Evolutionary conservation across 169 alveolate species (phyloP), one percentile per base, ranked within the genome.

Genomic region (Cyclospora cayetanensis): DNA sequence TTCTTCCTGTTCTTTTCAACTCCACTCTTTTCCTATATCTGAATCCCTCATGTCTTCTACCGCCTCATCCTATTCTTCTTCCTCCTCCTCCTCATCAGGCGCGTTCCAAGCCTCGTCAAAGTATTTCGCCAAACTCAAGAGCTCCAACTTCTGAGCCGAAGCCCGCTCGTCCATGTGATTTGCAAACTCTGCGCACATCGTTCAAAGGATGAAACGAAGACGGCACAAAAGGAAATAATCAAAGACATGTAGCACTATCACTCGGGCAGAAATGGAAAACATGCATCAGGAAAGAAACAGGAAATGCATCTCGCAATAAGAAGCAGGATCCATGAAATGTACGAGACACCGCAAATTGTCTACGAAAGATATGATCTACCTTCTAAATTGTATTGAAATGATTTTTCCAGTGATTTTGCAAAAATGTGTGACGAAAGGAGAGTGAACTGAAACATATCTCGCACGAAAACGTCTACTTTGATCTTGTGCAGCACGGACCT

Each of bases 81-180:
- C 84, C 50, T 22, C 60, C 12, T 35, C 84, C 37, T 39, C 84
- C 37, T 35, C 60, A 35, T 25, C 53, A 1, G 27, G 29, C 12
- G 84, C 53, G 9, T 15, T 42, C 35, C 2, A 39, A 4, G 27
- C 27, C 3, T 72, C 84, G 5, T 68, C 27, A 50, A 68, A 68
- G 29, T 31, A 50, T 50, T 68, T 68, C 12, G 35, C 43, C 27
- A 27, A 25, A 9, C 20, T 31, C 52, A 68, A 37, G 15, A 72
- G 63, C 22, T 25, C 37, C 18, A 1, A 15, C 22, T 42, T 39
- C 29, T 35, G 55, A 22, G 34, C 52, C 84, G 53, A 31, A 1
- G 84, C 84, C 63, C 41, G 22, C 39, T 72, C 84, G 27, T 72
- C 60, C 53, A 72, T 41, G 39, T 72, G 84, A 12, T 4, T 39